Evolutionary conservation across 805 yeast genomes (phyloP).

Genomic region (Wickerhamiella vanderwaltii): DNA sequence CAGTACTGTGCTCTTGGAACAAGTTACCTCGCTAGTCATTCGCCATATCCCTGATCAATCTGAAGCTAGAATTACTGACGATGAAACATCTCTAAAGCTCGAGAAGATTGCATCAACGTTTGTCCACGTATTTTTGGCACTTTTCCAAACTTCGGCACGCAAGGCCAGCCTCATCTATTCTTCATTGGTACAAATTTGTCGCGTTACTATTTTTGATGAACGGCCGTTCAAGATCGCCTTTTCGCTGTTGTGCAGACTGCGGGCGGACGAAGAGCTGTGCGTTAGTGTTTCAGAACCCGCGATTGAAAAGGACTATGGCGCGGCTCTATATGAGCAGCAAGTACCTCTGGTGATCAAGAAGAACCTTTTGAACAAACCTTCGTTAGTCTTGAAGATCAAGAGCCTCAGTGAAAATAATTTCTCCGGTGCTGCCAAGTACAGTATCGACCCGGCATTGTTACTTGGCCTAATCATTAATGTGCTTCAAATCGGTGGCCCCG

Average conservation of each 20-base stretch:
- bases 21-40: constrained; percentile 5
- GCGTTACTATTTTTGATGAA: constrained; percentile 10
- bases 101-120: constrained; percentile 11
- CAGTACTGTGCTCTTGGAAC: constrained; percentile 10
- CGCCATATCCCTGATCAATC: constrained; percentile 11
- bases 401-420: not conserved
- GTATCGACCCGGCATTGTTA: constrained; percentile 41
- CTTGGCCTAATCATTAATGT: constrained; percentile 33
- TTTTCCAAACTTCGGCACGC: constrained; percentile 3
- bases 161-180: constrained; percentile 5
- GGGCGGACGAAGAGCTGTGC: constrained; percentile 16
- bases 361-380: constrained; percentile 26
- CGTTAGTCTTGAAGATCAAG: constrained; percentile 23
- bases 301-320: constrained; percentile 18
- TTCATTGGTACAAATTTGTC: constrained; percentile 11
- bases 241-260: constrained; percentile 18
- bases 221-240: constrained; percentile 18
- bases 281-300: constrained; percentile 17
- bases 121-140: constrained; percentile 6
- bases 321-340: constrained; percentile 24
- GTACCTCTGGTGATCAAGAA: constrained; percentile 31
- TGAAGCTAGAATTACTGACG: not conserved
- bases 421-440: constrained; percentile 3
- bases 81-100: constrained; percentile 2
- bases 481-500: constrained; percentile 40